Conservation (phyloP, 2,329 filamentous ascomycete species). For the Tolypocladium tropicale region DNA sequence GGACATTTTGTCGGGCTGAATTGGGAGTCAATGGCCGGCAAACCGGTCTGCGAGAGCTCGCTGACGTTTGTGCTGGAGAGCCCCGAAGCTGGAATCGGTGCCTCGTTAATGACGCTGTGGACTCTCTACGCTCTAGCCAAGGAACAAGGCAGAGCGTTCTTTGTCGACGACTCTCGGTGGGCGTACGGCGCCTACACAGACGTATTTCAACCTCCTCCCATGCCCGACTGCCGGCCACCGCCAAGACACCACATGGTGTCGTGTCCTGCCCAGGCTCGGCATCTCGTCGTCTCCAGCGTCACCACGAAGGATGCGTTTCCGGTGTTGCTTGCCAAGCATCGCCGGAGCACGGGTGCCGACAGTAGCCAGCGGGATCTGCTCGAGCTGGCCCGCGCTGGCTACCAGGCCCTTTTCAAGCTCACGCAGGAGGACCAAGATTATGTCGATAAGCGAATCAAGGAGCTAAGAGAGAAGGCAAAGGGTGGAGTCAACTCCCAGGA, state of each 20-base stretch:
- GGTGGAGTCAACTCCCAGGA: constrained; percentile 28
- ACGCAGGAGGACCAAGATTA: constrained; percentile 55
- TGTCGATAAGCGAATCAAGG: constrained; percentile 45
- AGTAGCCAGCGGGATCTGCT: constrained; percentile 45
- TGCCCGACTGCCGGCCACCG: constrained; percentile 58
- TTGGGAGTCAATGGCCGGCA: constrained; percentile 30
- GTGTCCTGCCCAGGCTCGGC: constrained; percentile 65
- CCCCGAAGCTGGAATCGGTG: constrained; percentile 65
- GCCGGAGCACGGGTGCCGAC: constrained; percentile 12
- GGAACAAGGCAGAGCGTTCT: constrained; percentile 65
- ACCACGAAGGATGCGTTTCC: constrained; percentile 58
- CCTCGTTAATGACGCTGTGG: constrained; percentile 70
- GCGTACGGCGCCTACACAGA: constrained; percentile 66
- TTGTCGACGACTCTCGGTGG: constrained; percentile 78
- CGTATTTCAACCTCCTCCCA: constrained; percentile 60
- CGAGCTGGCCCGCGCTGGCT: constrained; percentile 57
- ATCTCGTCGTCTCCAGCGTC: constrained; percentile 62
- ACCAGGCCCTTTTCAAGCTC: constrained; percentile 65
- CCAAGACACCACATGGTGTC: constrained; percentile 68
- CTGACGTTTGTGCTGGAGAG: constrained; percentile 71
- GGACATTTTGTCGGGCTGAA: constrained; percentile 39
- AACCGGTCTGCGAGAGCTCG: constrained; percentile 54
- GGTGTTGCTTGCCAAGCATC: constrained; percentile 29
- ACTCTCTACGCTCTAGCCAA: constrained; percentile 71
- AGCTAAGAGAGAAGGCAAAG: constrained; percentile 39